Percentiles rank a stretch among this genome's conserved stretches.
phyloP scores from a whole-genome alignment of 2,329 filamentous ascomycete species.

The Trichoderma simmonsii region DNA sequence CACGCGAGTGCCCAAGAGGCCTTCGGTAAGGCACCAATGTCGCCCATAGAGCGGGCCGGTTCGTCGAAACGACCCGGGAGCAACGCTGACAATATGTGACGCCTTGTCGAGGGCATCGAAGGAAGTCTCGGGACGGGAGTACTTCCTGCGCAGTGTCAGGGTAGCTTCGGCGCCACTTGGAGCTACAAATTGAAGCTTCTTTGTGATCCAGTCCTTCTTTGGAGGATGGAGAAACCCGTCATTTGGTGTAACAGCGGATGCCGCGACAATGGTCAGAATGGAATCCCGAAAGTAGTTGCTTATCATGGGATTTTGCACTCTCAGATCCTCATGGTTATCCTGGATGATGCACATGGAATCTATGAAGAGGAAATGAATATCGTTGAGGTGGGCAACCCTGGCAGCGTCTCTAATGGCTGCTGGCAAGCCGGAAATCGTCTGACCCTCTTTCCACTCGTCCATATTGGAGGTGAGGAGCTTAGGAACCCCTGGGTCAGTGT shows the following conservation, averaged over 20 bases:
- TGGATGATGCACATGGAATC: slow-evolving; percentile 14
- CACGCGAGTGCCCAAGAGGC: neutral
- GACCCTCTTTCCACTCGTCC: neutral
- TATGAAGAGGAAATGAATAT: slow-evolving; percentile 2
- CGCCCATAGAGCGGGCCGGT: slow-evolving; percentile 6
- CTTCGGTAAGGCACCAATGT: slow-evolving; percentile 3
- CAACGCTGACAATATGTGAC: neutral
- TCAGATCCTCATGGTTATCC: neutral
- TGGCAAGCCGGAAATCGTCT: neutral
- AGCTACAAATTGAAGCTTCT: neutral
- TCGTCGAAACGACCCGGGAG: neutral
- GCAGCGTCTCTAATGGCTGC: neutral
- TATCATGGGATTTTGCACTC: neutral
- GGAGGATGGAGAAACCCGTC: neutral
- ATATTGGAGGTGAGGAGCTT: slow-evolving; percentile 8
- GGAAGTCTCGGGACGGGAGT: neutral
- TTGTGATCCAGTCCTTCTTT: slow-evolving; percentile 2
- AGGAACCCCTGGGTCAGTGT: neutral
- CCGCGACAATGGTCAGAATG: neutral
- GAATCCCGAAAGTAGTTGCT: slow-evolving; percentile 7
- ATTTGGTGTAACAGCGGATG: neutral
- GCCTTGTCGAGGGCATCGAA: neutral
- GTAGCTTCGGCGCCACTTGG: neutral
- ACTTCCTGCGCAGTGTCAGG: neutral
- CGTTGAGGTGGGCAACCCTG: neutral